Conservation (phyloP, 768 basidiomycete species). For the Tylopilus cervinicoccineus region DNA sequence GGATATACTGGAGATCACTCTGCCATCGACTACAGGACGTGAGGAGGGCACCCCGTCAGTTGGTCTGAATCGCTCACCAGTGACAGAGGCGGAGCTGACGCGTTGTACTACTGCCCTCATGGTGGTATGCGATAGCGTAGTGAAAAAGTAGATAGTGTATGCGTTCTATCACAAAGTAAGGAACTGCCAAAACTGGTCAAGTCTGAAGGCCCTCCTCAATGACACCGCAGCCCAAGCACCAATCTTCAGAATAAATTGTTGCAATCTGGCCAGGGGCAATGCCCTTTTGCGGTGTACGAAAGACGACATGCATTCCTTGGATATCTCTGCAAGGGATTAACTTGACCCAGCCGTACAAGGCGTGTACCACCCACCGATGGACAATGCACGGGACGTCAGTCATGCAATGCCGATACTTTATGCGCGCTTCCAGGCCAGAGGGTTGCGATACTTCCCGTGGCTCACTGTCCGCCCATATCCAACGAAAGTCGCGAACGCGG, state of each 20-base stretch:
- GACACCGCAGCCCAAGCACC: conserved; percentile 82
- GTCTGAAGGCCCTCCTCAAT: conserved; percentile 39
- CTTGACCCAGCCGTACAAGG: not conserved
- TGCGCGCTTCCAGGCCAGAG: conserved; percentile 44
- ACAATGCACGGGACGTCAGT: conserved; percentile 48
- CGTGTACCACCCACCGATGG: conserved; percentile 36
- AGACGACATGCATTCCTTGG: conserved; percentile 39
- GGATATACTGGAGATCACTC: conserved; percentile 78
- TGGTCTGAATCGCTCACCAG: conserved; percentile 43
- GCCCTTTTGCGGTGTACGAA: conserved; percentile 58
- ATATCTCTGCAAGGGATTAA: conserved; percentile 18
- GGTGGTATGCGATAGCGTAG: not conserved
- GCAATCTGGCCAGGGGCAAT: conserved; percentile 81
- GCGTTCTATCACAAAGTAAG: no score
- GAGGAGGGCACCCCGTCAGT: not conserved
- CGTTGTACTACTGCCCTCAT: conserved; percentile 90
- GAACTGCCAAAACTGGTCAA: not conserved
- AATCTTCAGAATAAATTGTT: conserved; percentile 64
- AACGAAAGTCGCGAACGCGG: conserved; percentile 51
- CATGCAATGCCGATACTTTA: conserved; percentile 76
- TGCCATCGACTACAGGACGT: conserved; percentile 61
- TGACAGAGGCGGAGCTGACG: conserved; percentile 80
- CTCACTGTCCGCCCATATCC: conserved; percentile 70
- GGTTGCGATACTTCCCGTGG: conserved; percentile 42
- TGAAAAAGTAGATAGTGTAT: no score